A percentile compares a stretch with the other conserved stretches of the same genome.
Conservation (phyloP, 1,139 yeast species). For the Suhomyces yuchorum region DNA sequence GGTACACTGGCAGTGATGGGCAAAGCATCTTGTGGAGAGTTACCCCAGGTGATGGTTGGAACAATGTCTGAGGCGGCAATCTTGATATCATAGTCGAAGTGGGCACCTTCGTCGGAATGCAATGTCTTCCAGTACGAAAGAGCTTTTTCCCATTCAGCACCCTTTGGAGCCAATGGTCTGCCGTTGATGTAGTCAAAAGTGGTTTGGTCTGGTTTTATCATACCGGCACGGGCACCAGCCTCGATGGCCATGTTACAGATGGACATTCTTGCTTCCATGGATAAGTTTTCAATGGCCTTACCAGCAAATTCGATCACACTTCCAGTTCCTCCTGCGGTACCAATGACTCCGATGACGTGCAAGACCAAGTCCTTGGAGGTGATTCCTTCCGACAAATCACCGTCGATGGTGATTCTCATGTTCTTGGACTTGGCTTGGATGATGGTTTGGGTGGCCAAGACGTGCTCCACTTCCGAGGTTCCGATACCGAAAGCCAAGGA, state of each 20-base stretch:
- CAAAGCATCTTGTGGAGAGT: constrained; percentile 97
- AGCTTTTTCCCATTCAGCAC: constrained; percentile 94
- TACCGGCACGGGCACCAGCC: constrained; percentile 99
- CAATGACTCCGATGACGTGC: constrained; percentile 93
- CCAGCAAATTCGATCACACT: constrained; percentile 96
- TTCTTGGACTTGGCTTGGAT: constrained; percentile 94
- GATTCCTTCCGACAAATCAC: constrained; percentile 81
- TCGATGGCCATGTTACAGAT: constrained; percentile 99
- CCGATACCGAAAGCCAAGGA: constrained; percentile 98
- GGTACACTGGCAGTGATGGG: constrained; percentile 92
- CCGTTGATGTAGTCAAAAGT: constrained; percentile 89
- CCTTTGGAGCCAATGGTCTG: constrained; percentile 92
- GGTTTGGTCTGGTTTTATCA: constrained; percentile 92
- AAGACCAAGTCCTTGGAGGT: constrained; percentile 93
- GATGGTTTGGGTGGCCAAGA: constrained; percentile 93
- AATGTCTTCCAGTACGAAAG: constrained; percentile 86
- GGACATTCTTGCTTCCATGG: constrained; percentile 99
- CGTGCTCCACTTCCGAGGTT: constrained; percentile 98
- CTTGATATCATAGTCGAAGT: constrained; percentile 79
- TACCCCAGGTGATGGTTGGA: constrained; percentile 99
- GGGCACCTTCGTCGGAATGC: constrained; percentile 85
- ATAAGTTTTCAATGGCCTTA: constrained; percentile 80
- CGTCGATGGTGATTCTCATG: constrained; percentile 86
- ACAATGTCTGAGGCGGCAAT: constrained; percentile 83
- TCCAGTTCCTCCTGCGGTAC: constrained; percentile 99